Conservation (phyloP, 805 yeast species). For the Metschnikowia borealis region DNA sequence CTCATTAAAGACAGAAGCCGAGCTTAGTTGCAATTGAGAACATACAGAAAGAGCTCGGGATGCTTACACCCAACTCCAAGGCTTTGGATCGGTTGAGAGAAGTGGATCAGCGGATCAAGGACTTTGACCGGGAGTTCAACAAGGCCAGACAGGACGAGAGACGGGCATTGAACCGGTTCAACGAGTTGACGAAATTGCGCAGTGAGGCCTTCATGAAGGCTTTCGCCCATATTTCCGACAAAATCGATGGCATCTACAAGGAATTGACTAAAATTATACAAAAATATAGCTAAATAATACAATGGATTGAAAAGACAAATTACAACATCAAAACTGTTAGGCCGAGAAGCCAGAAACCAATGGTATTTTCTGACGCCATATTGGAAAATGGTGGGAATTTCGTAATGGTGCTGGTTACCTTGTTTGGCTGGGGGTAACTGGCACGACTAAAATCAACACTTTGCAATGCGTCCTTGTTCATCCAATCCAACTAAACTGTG, state of each 20-base stretch:
- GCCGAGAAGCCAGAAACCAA: too few species aligned
- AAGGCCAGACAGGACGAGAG: slow-evolving; percentile 59
- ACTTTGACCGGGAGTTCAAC: slow-evolving; percentile 61
- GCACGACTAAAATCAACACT: too few species aligned
- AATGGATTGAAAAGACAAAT: too few species aligned
- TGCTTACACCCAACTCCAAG: slow-evolving; percentile 74
- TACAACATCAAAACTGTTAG: too few species aligned
- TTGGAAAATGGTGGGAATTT: too few species aligned
- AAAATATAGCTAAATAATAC: too few species aligned
- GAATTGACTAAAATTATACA: slow-evolving; percentile 87
- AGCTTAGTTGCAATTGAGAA: slow-evolving; percentile 30
- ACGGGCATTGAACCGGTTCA: slow-evolving; percentile 51
- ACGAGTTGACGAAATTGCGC: slow-evolving; percentile 56
- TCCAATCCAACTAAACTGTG: too few species aligned
- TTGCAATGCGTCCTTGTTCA: too few species aligned
- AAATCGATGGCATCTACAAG: slow-evolving; percentile 74
- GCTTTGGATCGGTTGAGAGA: slow-evolving; percentile 74
- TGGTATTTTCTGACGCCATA: too few species aligned
- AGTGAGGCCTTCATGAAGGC: slow-evolving; percentile 64
- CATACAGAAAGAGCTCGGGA: slow-evolving; percentile 36
- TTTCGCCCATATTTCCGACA: slow-evolving; percentile 67
- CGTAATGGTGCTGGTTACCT: too few species aligned
- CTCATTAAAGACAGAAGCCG: slow-evolving; percentile 37
- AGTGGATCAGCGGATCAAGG: slow-evolving; percentile 56
- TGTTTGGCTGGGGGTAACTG: too few species aligned